A percentile compares a stretch with the other conserved stretches of the same genome.
phyloP scores from a whole-genome alignment of 2,329 filamentous ascomycete species.

The Emmonsiellopsis sp. region DNA sequence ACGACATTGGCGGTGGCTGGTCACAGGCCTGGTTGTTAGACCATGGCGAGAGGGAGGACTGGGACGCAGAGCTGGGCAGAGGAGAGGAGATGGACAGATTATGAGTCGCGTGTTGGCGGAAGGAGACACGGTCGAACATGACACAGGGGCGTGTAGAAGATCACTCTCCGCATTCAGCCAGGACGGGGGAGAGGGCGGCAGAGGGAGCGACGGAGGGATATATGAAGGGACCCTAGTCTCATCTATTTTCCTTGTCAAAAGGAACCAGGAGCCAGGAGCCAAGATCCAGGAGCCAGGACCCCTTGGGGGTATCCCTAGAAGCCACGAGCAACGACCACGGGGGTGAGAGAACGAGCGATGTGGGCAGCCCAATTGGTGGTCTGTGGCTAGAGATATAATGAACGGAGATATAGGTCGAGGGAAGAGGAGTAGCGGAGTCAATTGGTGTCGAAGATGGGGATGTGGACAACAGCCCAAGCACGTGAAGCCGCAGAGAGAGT shows the following conservation, averaged over 20 bases:
- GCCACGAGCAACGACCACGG: background rate
- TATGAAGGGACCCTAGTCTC: background rate
- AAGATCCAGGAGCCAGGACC: background rate
- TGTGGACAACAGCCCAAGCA: too few relatives aligned
- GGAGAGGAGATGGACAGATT: constrained; percentile 4
- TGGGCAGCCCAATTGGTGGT: background rate
- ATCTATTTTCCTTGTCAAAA: background rate
- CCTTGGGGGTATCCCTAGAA: background rate
- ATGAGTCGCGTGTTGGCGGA: background rate
- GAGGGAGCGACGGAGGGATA: constrained; percentile 2
- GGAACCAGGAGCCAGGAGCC: background rate
- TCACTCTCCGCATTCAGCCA: constrained; percentile 11
- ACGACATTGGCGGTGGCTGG: constrained; percentile 10
- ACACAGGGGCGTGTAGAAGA: constrained; percentile 1
- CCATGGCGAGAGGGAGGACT: constrained; percentile 1
- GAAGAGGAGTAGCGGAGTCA: too few relatives aligned
- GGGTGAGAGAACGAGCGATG: background rate
- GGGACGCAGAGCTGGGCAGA: constrained; percentile 3
- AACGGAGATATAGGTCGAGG: too few relatives aligned
- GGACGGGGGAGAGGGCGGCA: constrained; percentile 6
- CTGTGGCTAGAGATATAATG: too few relatives aligned
- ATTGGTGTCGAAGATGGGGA: too few relatives aligned
- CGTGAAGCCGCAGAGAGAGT: too few relatives aligned
- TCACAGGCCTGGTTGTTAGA: constrained; percentile 10
- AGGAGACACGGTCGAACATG: constrained; percentile 1